A percentile compares a stretch with the other conserved stretches of the same genome.
These are phyloP conservation scores for Bisporella sp. DNA, from an alignment of 2,329 filamentous ascomycete genomes.

Conservation along the genomic window DNA sequence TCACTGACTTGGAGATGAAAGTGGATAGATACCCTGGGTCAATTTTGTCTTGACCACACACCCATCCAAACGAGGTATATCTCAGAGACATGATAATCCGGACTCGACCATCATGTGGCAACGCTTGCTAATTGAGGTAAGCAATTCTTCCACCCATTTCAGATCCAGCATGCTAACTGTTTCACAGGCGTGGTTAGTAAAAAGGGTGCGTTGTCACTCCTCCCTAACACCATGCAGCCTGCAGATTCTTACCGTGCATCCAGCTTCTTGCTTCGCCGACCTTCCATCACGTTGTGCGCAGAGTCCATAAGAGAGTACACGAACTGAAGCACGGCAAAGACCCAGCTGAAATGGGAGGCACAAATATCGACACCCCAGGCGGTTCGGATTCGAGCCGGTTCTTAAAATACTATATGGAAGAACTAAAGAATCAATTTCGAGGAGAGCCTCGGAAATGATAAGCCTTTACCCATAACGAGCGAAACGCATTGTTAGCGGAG, in stretches of 20 bases:
- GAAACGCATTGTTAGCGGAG: no score
- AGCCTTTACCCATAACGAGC: background rate
- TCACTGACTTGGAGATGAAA: no score
- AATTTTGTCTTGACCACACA: no score
- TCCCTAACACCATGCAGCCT: background rate
- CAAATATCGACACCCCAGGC: conserved; percentile 33
- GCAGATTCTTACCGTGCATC: conserved; percentile 4
- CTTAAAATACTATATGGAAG: conserved; percentile 44
- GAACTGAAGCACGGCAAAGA: conserved; percentile 39
- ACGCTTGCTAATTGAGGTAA: no score
- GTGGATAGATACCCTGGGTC: no score
- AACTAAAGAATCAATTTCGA: conserved; percentile 40
- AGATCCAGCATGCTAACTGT: no score
- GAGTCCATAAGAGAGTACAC: conserved; percentile 34
- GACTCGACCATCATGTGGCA: no score
- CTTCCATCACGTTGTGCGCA: conserved; percentile 46
- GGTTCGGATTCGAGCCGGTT: conserved; percentile 26
- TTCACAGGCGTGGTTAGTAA: conserved; percentile 19
- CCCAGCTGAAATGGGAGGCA: conserved; percentile 40
- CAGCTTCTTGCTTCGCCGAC: conserved; percentile 45
- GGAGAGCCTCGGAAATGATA: conserved; percentile 20
- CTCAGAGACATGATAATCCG: no score
- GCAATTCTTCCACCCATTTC: no score
- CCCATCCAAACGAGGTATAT: no score
- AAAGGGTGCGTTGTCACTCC: conserved; percentile 14